A percentile compares a stretch with the other conserved stretches of the same genome.
phyloP scores from a whole-genome alignment of 305 asterid genomes.

The Fraxinus ornus region DNA sequence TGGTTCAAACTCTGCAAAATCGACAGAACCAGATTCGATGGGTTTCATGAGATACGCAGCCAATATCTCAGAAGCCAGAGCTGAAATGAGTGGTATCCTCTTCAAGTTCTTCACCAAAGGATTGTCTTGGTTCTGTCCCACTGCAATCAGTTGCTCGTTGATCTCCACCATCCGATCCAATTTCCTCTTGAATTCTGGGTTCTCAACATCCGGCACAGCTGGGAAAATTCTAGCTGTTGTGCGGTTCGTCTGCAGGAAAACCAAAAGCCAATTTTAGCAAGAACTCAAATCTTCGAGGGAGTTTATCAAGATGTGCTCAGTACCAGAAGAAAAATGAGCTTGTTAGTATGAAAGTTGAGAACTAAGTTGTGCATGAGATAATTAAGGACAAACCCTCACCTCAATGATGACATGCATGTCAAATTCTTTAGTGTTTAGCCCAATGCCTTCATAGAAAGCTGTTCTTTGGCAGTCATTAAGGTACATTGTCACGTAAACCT shows the following conservation, averaged over 20 bases:
- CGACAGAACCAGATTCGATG: conserved; percentile 90
- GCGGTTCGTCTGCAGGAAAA: conserved; percentile 72
- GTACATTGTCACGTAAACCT: conserved; percentile 98
- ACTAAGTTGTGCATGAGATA: neutral
- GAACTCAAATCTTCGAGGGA: neutral
- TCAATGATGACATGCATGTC: conserved; percentile 98
- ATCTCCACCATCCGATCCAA: conserved; percentile 87
- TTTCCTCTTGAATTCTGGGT: conserved; percentile 95
- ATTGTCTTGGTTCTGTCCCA: conserved; percentile 61
- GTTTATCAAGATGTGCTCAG: neutral
- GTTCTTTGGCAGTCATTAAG: conserved; percentile 91
- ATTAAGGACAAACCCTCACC: conserved; percentile 38
- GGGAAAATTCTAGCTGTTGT: conserved; percentile 98
- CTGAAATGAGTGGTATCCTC: conserved; percentile 82
- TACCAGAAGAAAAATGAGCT: neutral
- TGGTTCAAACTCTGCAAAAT: conserved; percentile 81
- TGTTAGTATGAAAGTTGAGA: neutral
- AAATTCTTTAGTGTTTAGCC: conserved; percentile 83
- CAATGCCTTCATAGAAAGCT: conserved; percentile 92
- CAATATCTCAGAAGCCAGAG: conserved; percentile 72
- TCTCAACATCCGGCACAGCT: conserved; percentile 91
- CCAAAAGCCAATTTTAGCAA: neutral
- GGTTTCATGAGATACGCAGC: conserved; percentile 93
- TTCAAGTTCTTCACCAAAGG: conserved; percentile 79
- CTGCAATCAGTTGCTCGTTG: conserved; percentile 59